Percentiles rank a stretch among this genome's conserved stretches.
Evolutionary conservation across 2,329 filamentous ascomycete species (phyloP).

Genomic region (Colletotrichum cordylinicola): DNA sequence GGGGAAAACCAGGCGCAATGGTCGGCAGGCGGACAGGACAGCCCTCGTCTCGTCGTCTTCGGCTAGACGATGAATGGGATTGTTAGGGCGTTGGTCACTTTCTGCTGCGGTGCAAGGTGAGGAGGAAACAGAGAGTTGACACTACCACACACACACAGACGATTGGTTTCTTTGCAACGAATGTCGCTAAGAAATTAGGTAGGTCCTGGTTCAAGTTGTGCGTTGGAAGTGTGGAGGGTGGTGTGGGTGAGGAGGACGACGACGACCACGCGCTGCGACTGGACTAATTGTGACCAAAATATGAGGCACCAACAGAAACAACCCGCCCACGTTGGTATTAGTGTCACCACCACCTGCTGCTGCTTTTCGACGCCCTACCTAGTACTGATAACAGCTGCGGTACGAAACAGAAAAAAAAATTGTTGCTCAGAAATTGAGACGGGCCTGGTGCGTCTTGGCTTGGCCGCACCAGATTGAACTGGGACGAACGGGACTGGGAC

Average conservation of each 20-base stretch:
- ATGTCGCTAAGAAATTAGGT: slow-evolving; percentile 5
- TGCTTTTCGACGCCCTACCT: neutral
- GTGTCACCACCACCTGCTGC: neutral
- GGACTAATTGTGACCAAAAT: neutral
- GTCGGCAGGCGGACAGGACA: neutral
- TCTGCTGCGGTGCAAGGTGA: neutral
- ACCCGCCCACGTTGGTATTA: neutral
- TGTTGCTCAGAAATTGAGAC: slow-evolving; percentile 1
- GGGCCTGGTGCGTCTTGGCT: slow-evolving; percentile 14
- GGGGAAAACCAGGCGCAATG: neutral
- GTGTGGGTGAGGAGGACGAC: neutral
- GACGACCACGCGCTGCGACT: neutral
- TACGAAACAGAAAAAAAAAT: neutral
- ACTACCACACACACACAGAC: neutral
- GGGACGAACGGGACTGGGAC: neutral
- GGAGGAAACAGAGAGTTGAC: neutral
- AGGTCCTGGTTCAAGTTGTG: neutral
- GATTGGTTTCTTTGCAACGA: neutral
- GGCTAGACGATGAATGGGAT: neutral
- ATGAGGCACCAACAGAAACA: slow-evolving; percentile 14
- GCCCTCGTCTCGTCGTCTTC: neutral
- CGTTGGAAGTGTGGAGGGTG: neutral
- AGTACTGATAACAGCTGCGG: neutral
- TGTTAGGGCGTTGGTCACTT: neutral
- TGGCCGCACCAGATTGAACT: slow-evolving; percentile 5